Evolutionary conservation across 495 filamentous ascomycete genomes (phyloP).

Genomic region (Coniosporium apollinis): DNA sequence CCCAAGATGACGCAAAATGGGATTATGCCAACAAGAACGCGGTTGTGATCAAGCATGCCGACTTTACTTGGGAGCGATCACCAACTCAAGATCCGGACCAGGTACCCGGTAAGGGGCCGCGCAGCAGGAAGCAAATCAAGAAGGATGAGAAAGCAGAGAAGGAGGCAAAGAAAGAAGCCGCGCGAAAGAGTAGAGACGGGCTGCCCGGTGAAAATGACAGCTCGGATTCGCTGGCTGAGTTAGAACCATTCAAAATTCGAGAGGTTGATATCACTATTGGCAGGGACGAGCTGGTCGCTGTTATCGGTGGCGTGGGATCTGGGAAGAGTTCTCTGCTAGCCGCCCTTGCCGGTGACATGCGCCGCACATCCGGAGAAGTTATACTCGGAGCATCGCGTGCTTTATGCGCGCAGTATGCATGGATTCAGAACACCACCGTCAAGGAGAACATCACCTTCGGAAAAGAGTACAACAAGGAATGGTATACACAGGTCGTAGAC

Average conservation of each 20-base stretch:
- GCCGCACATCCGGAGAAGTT: conserved; percentile 56
- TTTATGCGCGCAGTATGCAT: conserved; percentile 91
- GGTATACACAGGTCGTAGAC: conserved; percentile 43
- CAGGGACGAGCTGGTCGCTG: conserved; percentile 69
- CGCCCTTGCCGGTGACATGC: conserved; percentile 88
- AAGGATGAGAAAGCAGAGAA: conserved; percentile 23
- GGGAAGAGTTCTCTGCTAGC: conserved; percentile 86
- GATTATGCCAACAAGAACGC: conserved; percentile 47
- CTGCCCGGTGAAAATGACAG: too few species aligned
- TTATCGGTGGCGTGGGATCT: conserved; percentile 81
- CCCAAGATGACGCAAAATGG: conserved; percentile 51
- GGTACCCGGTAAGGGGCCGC: conserved; percentile 16
- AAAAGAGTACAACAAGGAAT: conserved; percentile 47
- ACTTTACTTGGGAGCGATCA: conserved; percentile 87
- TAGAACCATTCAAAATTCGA: conserved; percentile 59
- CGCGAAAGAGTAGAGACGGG: conserved; percentile 15
- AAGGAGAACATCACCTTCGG: conserved; percentile 85
- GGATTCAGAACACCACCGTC: conserved; percentile 87
- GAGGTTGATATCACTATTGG: conserved; percentile 59
- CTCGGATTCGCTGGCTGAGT: conserved; percentile 32
- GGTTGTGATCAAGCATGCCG: conserved; percentile 51
- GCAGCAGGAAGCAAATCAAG: conserved; percentile 12
- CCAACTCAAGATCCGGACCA: conserved; percentile 41
- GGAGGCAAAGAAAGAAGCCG: conserved; percentile 17
- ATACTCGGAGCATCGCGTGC: conserved; percentile 60